Base-by-base conservation (phyloP, 2,329 filamentous ascomycete genomes). In the Fusarium multiceps region DNA sequence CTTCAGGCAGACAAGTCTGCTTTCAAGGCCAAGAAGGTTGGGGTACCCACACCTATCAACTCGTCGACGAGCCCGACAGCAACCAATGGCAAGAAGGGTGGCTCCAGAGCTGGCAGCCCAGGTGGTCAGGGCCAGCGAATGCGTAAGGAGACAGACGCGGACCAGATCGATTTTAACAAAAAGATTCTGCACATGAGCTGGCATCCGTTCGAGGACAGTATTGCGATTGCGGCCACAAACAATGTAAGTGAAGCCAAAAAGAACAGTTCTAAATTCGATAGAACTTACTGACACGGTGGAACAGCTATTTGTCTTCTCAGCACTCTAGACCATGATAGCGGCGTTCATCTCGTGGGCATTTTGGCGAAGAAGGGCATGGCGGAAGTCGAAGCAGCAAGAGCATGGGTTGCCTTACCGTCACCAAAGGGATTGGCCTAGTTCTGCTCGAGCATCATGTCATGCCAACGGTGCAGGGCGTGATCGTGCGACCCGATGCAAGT, bases 121-220 rank as follows among this genome's bases (percentile, higher is more conserved):
- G 90, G 89, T 54, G 85, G 87, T 46, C 92, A 94, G 77, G 94
- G 93, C 60, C 93, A 96, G 79, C 89, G 96, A 75, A 98, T 99
- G 96, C 91, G 94, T 78, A 98, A 98, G 84, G 96, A 99, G 85
- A 99, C 96, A 55, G 96, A 99, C 81, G 96, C 96, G 62, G 95
- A 99, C 81, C 95, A 98, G 84, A 98, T 98, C 81, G 96, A 99
- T 82, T 99, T 98, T 83, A 98, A 98, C 88, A 99, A 98, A 89
- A 99, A 99, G 89, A 99, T 99, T 76, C 81, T 99, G 79, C 96
- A 99, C 81, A 99, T 99, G 96, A 98, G 95, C 84, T 99, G 96
- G 96, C 96, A 99, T 89, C 96, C 96, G 50, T 98, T 97, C 77
- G 96, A 99, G 83, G 95, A 99, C 84, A 98, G 95, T 84, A 99